A percentile compares a stretch with the other conserved stretches of the same genome.
Conservation (phyloP, 192 early-diverging fungal genomes). For the Cladochytrium replicatum region DNA sequence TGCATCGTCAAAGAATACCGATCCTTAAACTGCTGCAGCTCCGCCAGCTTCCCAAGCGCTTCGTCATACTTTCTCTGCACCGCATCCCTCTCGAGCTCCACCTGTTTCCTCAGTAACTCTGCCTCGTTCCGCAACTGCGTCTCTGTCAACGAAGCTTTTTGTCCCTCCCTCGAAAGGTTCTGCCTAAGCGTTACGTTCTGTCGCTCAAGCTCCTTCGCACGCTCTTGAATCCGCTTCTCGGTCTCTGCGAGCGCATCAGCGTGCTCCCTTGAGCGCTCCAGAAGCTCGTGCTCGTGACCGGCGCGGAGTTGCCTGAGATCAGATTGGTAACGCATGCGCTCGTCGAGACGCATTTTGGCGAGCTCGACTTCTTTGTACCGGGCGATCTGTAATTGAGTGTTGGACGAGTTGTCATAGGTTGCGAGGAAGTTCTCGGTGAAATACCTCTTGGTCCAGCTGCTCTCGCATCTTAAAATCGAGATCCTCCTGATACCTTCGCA, state of each 20-base stretch:
- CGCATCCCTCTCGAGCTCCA: constrained; percentile 19
- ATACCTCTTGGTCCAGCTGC: constrained; percentile 27
- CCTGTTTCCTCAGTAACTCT: constrained; percentile 22
- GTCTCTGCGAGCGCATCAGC: not conserved
- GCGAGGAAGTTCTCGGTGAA: not conserved
- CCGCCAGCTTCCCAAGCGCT: constrained; percentile 12
- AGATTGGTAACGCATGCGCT: constrained; percentile 13
- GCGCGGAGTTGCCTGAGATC: constrained; percentile 14
- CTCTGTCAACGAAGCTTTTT: constrained; percentile 24
- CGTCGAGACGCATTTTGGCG: constrained; percentile 34
- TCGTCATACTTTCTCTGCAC: constrained; percentile 22
- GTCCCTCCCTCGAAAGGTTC: constrained; percentile 24
- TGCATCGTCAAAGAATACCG: constrained; percentile 30
- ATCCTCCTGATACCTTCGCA: constrained; percentile 29
- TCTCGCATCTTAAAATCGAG: constrained; percentile 15
- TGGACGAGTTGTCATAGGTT: not conserved
- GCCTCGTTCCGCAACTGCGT: constrained; percentile 23
- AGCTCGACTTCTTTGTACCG: constrained; percentile 36
- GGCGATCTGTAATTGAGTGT: constrained; percentile 3
- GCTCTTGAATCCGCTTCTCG: not conserved
- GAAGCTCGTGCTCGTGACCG: constrained; percentile 16
- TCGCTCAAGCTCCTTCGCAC: constrained; percentile 20
- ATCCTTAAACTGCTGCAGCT: constrained; percentile 26
- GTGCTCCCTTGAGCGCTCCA: too few species aligned
- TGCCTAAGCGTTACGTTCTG: constrained; percentile 29